Base-by-base conservation (phyloP, 2,329 filamentous ascomycete species). In the Beauveria caledonica region DNA sequence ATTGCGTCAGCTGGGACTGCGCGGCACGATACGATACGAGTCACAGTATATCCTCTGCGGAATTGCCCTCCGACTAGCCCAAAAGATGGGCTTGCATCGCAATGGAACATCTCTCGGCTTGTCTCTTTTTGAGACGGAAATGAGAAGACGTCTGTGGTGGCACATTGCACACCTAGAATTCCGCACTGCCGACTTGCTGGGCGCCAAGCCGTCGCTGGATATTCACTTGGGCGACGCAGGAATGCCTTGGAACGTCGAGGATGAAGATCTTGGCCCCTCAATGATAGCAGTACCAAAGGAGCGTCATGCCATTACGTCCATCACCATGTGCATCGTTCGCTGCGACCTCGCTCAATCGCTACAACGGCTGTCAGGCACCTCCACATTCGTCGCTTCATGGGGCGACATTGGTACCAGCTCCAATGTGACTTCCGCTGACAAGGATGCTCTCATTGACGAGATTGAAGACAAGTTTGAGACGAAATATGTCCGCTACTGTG, bases 61-160 rank as follows among this genome's bases (percentile, higher is more conserved):
- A 0, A 60, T 62, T 23, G 70, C 72, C 11, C 65, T 75, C 39
- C 72, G 77, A 9, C 72, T 78, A 19, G 74, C 71, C 0, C 75
- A 75, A 29, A 72, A 70, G 5, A 67, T 75, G 19, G 67, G 70
- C 5, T 23, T 62, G 5, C 55, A 62, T 17, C 49, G 42, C 6
- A 57, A 62, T 27, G 60, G 60, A 1, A 40, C 7, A 19, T 27
- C 23, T 2, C 36, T 60, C 7, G 57, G 57, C 1, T 15, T 62
- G 8, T 51, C 60, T 10, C 33, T 53, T 1, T 62, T 62, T 10
- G 60, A 62, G 23, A 60, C 56, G 9, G 60, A 62, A 53, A 55
- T 62, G 50, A 48, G 60, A 21, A 33, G 60, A 5, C 55, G 60
- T 8, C 33, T 62, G 5, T 62, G 60, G 60, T 62, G 60, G 60